Evolutionary conservation across 768 basidiomycete species (phyloP).

Genomic region (Myochromella boudieri): DNA sequence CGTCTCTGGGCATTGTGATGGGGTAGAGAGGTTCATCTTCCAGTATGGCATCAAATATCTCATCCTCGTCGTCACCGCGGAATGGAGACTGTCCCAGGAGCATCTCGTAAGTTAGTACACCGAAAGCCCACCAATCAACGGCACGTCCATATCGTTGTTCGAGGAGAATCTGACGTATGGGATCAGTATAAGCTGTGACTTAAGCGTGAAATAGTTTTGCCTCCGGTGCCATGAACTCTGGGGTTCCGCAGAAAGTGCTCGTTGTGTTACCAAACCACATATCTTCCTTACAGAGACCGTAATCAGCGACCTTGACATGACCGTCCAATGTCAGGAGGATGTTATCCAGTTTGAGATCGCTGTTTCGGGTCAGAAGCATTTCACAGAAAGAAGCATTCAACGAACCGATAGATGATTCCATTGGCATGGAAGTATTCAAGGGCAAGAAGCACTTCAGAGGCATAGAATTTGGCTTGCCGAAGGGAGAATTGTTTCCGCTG

Average conservation of each 20-base stretch:
- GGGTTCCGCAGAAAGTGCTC: conserved; percentile 98
- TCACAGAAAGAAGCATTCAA: conserved; percentile 4
- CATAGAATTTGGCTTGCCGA: conserved; percentile 98
- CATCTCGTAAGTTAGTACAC: conserved; percentile 99
- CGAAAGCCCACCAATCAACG: conserved; percentile 99
- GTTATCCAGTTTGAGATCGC: conserved; percentile 97
- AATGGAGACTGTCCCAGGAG: conserved; percentile 97
- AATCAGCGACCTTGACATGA: conserved; percentile 98
- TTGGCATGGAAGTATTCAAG: conserved; percentile 98
- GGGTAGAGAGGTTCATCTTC: conserved; percentile 99
- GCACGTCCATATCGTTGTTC: conserved; percentile 98
- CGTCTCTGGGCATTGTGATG: conserved; percentile 98
- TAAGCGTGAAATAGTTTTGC: conserved; percentile 35
- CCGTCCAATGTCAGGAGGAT: conserved; percentile 96
- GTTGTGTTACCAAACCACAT: conserved; percentile 98
- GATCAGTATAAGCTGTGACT: neutral
- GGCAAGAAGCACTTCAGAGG: conserved; percentile 92
- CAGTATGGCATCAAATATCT: conserved; percentile 98
- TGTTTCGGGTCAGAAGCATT: conserved; percentile 27
- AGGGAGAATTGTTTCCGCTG: conserved; percentile 99
- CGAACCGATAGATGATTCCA: conserved; percentile 97
- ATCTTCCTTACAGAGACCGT: conserved; percentile 98
- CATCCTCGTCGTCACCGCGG: conserved; percentile 98
- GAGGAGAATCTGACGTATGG: conserved; percentile 88
- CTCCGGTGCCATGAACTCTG: conserved; percentile 99